These are phyloP conservation scores for Cercospora zeae-maydis DNA, from an alignment of 2,329 filamentous ascomycete species.

Conservation along the genomic window DNA sequence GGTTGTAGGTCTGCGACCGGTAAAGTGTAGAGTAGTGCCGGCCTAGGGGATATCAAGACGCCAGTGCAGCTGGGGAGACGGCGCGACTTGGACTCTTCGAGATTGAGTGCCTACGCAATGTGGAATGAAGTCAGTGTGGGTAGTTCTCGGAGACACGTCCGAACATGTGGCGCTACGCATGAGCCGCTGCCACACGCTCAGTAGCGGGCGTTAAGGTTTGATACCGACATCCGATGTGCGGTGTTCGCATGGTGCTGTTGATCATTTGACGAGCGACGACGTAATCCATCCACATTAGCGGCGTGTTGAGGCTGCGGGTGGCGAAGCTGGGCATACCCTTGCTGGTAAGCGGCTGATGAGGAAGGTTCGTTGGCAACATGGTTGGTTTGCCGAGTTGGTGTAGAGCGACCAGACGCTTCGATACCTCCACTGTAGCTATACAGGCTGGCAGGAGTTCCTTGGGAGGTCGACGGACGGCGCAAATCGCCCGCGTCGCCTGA, in stretches of 20 bases:
- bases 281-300: conserved; percentile 27
- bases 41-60: neutral
- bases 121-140: neutral
- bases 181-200: conserved; percentile 8
- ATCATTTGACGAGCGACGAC: conserved; percentile 27
- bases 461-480: conserved; percentile 21
- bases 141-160: neutral
- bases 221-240: conserved; percentile 29
- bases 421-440: conserved; percentile 32
- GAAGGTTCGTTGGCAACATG: conserved; percentile 13
- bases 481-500: conserved; percentile 12
- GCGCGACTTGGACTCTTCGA: neutral
- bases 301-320: conserved; percentile 29
- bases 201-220: conserved; percentile 28
- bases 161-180: neutral
- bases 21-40: neutral
- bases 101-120: neutral
- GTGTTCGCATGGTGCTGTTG: conserved; percentile 25
- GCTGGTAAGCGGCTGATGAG: conserved; percentile 11
- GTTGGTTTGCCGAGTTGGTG: conserved; percentile 15
- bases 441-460: conserved; percentile 24
- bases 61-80: neutral
- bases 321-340: conserved; percentile 17
- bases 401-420: conserved; percentile 17
- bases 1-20: neutral